Conservation (phyloP, 2,329 filamentous ascomycete genomes). For the Fusarium kyushuense region DNA sequence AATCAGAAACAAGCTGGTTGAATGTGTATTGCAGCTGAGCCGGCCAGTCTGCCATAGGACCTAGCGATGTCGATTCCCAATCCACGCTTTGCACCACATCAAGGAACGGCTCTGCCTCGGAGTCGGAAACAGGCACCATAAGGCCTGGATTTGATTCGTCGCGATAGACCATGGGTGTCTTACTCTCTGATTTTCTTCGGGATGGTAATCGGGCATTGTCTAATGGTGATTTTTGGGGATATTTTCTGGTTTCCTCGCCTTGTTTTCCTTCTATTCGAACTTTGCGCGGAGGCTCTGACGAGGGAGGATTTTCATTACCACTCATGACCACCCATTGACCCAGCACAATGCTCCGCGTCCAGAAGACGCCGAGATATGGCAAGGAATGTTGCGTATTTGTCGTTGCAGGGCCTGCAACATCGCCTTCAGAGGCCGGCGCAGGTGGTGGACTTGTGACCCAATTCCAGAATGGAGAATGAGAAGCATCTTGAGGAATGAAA, state of each 20-base stretch:
- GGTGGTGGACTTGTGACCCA: constrained; percentile 52
- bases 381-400: constrained; percentile 47
- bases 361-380: constrained; percentile 51
- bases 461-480: constrained; percentile 54
- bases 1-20: constrained; percentile 59
- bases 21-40: constrained; percentile 60
- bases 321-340: constrained; percentile 56
- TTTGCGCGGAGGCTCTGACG: constrained; percentile 51
- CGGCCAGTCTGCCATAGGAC: constrained; percentile 62
- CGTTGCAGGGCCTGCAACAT: constrained; percentile 2
- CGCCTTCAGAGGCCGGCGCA: constrained; percentile 9
- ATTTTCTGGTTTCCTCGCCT: constrained; percentile 33
- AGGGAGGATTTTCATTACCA: constrained; percentile 53
- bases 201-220: constrained; percentile 41
- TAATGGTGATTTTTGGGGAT: constrained; percentile 39
- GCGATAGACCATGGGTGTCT: constrained; percentile 47
- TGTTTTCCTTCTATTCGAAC: constrained; percentile 47
- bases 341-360: constrained; percentile 54
- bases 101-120: constrained; percentile 55
- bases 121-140: constrained; percentile 52
- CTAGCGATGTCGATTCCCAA: constrained; percentile 62
- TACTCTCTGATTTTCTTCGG: constrained; percentile 42
- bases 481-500: constrained; percentile 48
- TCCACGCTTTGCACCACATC: constrained; percentile 58
- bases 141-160: constrained; percentile 51